phyloP scores from a whole-genome alignment of 2,329 filamentous ascomycete species.

The Phyllosticta capitalensis region DNA sequence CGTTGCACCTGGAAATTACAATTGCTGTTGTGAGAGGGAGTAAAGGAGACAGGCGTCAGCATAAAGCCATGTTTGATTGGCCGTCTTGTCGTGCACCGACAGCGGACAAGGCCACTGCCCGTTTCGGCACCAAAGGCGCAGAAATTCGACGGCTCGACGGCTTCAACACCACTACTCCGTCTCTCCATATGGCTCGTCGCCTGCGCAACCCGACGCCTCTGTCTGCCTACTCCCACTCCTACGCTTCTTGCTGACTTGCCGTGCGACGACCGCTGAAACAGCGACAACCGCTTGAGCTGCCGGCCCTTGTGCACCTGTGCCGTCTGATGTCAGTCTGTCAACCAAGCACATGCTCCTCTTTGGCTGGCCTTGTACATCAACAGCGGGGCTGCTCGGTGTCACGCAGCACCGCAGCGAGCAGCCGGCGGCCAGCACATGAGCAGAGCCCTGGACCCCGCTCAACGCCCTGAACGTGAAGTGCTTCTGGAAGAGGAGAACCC shows the following conservation, averaged over 20 bases:
- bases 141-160: no score
- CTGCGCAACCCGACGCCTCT: not conserved
- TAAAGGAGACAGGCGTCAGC: no score
- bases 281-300: no score
- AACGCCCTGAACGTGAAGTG: not conserved
- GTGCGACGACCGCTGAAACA: not conserved
- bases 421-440: no score
- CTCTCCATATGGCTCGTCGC: not conserved
- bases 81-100: no score
- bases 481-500: not conserved
- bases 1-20: no score
- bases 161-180: not conserved
- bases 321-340: not conserved
- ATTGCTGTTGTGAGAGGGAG: no score
- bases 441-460: no score
- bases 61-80: no score
- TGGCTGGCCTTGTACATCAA: not conserved
- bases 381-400: not conserved
- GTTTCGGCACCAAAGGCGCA: no score
- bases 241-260: not conserved
- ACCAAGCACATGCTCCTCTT: not conserved
- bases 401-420: not conserved
- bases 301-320: not conserved
- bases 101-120: no score
- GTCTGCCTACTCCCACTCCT: not conserved